phyloP scores from a whole-genome alignment of 805 yeast species.

The Yamadazyma takamatsuzukensis region DNA sequence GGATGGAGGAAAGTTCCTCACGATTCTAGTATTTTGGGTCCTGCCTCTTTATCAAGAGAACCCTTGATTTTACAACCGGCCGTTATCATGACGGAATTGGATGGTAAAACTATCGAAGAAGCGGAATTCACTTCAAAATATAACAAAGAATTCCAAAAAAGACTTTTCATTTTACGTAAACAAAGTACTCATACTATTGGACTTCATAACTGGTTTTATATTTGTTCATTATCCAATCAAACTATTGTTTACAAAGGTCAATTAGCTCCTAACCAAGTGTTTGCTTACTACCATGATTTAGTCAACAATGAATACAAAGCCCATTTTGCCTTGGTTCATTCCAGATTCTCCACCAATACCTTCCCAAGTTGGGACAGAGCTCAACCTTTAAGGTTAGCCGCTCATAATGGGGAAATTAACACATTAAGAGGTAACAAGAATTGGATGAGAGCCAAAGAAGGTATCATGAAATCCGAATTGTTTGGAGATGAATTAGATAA shows the following conservation, averaged over 20 bases:
- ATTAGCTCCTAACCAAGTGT: slow-evolving; percentile 93
- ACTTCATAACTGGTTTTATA: slow-evolving; percentile 94
- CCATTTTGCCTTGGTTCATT: slow-evolving; percentile 94
- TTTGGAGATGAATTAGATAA: slow-evolving; percentile 91
- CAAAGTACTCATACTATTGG: slow-evolving; percentile 90
- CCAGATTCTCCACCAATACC: slow-evolving; percentile 95
- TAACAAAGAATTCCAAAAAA: slow-evolving; percentile 72
- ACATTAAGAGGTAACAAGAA: slow-evolving; percentile 96
- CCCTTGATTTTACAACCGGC: slow-evolving; percentile 91
- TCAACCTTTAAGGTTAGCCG: slow-evolving; percentile 95
- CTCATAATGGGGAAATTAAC: slow-evolving; percentile 98
- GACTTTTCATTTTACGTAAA: slow-evolving; percentile 81
- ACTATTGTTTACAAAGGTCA: slow-evolving; percentile 97
- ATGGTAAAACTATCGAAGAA: slow-evolving; percentile 26
- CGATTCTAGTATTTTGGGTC: slow-evolving; percentile 91
- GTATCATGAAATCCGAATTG: slow-evolving; percentile 82
- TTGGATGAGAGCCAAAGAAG: slow-evolving; percentile 99
- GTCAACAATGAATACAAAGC: slow-evolving; percentile 89
- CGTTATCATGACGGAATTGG: slow-evolving; percentile 55
- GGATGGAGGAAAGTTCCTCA: slow-evolving; percentile 97
- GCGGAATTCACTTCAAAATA: slow-evolving; percentile 55
- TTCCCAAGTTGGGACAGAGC: slow-evolving; percentile 99
- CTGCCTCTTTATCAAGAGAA: slow-evolving; percentile 90
- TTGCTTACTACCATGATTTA: slow-evolving; percentile 89
- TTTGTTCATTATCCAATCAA: slow-evolving; percentile 83